Conservation (phyloP, 352 stramenopile genomes). For the Globisporangium mamillatum region DNA sequence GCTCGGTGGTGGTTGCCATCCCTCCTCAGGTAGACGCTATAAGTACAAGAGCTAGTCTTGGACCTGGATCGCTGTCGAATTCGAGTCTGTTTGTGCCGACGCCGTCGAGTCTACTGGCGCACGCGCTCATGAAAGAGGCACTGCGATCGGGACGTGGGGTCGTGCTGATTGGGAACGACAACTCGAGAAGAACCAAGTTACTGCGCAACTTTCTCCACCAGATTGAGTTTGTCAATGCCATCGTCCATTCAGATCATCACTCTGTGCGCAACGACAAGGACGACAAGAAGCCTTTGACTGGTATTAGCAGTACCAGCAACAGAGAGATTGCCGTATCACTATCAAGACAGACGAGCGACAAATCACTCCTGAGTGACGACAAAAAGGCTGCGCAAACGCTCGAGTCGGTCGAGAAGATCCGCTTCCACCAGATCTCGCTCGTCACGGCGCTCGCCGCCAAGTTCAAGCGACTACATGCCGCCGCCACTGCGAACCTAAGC, state of each 20-base stretch:
- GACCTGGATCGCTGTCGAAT: not conserved
- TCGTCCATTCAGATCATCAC: not conserved
- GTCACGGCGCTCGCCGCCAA: conserved; percentile 33
- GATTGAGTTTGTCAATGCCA: conserved; percentile 7
- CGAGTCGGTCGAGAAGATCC: conserved; percentile 40
- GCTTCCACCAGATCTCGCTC: conserved; percentile 42
- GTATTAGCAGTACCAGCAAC: not conserved
- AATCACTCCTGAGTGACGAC: not conserved
- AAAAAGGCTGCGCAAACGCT: conserved; percentile 20
- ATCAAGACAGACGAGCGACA: not conserved
- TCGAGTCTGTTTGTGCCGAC: conserved; percentile 43
- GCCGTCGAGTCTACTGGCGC: conserved; percentile 33
- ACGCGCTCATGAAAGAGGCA: conserved; percentile 37
- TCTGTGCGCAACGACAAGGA: not conserved
- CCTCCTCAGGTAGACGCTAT: not conserved
- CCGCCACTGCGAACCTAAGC: not conserved
- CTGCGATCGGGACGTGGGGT: conserved; percentile 34
- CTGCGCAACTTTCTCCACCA: conserved; percentile 38
- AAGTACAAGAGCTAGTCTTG: not conserved
- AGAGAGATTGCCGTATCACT: not conserved
- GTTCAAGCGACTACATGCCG: conserved; percentile 17
- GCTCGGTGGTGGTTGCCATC: not conserved
- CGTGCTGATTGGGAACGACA: conserved; percentile 32
- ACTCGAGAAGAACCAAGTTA: conserved; percentile 31
- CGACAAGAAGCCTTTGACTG: not conserved